phyloP scores from a whole-genome alignment of 306 rosid genomes.

The Prunus kanzakura region DNA sequence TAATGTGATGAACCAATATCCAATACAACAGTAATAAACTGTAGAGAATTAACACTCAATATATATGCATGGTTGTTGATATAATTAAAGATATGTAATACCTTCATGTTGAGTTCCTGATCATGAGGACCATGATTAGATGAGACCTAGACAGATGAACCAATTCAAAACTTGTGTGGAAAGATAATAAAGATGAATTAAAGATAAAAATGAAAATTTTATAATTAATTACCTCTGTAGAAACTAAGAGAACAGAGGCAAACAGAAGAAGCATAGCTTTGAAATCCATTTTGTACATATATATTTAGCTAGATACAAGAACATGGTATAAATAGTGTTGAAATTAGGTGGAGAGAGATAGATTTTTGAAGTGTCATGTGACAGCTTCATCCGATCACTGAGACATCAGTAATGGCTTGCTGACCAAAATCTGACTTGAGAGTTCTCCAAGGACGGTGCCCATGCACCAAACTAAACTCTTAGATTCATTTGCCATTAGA shows the following conservation, averaged over 20 bases:
- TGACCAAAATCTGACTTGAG: slow-evolving; percentile 11
- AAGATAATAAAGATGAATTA: background rate
- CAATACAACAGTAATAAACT: background rate
- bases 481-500: background rate
- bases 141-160: background rate
- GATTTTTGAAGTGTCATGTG: background rate
- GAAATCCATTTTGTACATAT: background rate
- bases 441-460: background rate
- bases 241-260: background rate
- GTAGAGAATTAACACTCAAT: background rate
- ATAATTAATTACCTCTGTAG: background rate
- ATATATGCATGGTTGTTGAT: background rate
- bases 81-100: background rate
- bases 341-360: background rate
- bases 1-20: background rate
- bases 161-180: background rate
- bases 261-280: background rate
- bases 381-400: slow-evolving; percentile 7
- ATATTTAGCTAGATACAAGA: background rate
- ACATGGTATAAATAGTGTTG: background rate
- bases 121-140: background rate
- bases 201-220: background rate
- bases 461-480: background rate
- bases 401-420: slow-evolving; percentile 22
- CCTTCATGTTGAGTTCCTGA: background rate